Conservation (phyloP, 2,329 filamentous ascomycete genomes). For the Celoporthe dispersa region DNA sequence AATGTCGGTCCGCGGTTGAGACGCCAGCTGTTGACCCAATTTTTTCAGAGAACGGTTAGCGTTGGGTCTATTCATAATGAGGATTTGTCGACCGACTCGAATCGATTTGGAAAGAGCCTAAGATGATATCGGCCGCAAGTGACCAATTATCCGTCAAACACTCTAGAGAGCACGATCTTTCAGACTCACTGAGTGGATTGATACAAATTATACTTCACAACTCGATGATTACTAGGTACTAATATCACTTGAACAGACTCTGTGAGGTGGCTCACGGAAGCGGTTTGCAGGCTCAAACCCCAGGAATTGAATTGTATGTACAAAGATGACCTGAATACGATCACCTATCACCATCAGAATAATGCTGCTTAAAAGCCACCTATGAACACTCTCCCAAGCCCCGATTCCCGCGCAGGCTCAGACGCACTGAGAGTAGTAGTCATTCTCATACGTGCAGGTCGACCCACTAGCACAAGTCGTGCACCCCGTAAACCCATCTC, state of each 20-base stretch:
- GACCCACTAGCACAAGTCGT: constrained; percentile 40
- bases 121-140: not conserved
- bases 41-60: not conserved
- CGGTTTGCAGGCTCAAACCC: not conserved
- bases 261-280: too few relatives aligned
- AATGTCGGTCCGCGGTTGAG: not conserved
- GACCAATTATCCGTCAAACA: too few relatives aligned
- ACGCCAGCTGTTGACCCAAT: not conserved
- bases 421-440: constrained; percentile 43
- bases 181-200: too few relatives aligned
- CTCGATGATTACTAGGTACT: too few relatives aligned
- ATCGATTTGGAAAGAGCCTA: not conserved
- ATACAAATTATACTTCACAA: too few relatives aligned
- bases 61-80: too few relatives aligned
- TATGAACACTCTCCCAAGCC: not conserved
- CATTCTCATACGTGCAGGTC: constrained; percentile 40
- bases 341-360: not conserved
- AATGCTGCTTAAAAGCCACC: not conserved
- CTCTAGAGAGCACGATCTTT: too few relatives aligned
- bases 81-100: not conserved
- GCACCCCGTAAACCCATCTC: constrained; percentile 41
- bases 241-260: too few relatives aligned
- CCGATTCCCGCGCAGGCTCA: constrained; percentile 15
- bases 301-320: not conserved
- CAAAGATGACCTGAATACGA: not conserved